Evolutionary conservation across 78 protist genomes (phyloP), one percentile per base, ranked within the genome.

Genomic region (Monocercomonoides exilis): DNA sequence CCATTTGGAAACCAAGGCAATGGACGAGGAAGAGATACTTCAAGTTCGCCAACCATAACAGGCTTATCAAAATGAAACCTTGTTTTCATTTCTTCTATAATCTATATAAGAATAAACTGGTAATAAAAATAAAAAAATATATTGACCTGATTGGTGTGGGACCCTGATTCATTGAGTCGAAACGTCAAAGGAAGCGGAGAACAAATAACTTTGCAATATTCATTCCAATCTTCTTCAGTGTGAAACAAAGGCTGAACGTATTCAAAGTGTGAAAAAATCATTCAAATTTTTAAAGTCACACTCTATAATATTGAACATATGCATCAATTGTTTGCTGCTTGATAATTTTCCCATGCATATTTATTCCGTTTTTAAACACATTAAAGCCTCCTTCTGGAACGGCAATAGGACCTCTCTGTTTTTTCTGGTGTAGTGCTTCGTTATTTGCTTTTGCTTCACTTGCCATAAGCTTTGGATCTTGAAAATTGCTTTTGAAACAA

Each of bases 141-240:
- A 43, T 3, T n/a, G 64, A 41, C 3, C 77, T 21, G 38, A 46
- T 34, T 0, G 34, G 87, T 29, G 41, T 54, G 46, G 29, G 42
- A 11, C 35, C 85, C 32, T 11, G n/a, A 2, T 2, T 70, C 87
- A 5, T 33, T 87, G 80, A 89, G 21, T 35, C 92, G 89, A 81
- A 90, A 90, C 0, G 86, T 41, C 2, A 45, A 43, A n/a, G 91
- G 91, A 0, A 90, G 87, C 35, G 86, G 87, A 11, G 77, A 3
- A 21, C 42, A 32, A 11, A 87, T 5, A n/a, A 44, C n/a, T 32
- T 1, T 2, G 6, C 35, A 0, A 34, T 36, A 87, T 11, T 41
- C 4, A 45, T 87, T 43, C 33, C 33, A 87, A 2, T 87, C 89
- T 2, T 0, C 85, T 79, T 79, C 82, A 32, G 82, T 54, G 11